Percentiles rank a stretch among this genome's conserved stretches.
phyloP scores from a whole-genome alignment of 768 basidiomycete genomes.

The Amanita pallidorosea region DNA sequence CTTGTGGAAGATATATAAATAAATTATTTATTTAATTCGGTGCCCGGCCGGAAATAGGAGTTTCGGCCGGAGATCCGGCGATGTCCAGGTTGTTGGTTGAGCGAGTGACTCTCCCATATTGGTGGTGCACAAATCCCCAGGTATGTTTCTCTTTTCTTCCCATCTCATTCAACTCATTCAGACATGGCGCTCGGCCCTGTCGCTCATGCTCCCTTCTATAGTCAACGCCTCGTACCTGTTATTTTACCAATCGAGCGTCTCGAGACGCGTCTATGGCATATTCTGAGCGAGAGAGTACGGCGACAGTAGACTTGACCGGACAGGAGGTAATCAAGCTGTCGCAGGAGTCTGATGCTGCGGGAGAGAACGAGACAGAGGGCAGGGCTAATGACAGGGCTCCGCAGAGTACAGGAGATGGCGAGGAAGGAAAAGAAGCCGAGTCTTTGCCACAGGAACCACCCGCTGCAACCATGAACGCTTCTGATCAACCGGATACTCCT shows the following conservation, averaged over 20 bases:
- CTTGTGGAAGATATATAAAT: constrained; percentile 13
- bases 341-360: constrained; percentile 2
- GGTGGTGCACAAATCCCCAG: constrained; percentile 26
- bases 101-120: constrained; percentile 15
- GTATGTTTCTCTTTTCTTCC: constrained; percentile 15
- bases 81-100: constrained; percentile 4
- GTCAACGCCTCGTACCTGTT: background rate
- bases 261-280: constrained; percentile 76
- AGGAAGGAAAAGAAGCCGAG: constrained; percentile 5
- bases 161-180: background rate
- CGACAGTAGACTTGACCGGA: constrained; percentile 33
- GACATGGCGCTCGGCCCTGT: background rate
- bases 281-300: constrained; percentile 38
- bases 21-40: background rate
- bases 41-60: background rate
- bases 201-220: background rate
- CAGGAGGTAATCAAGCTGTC: constrained; percentile 24
- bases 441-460: constrained; percentile 10
- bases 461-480: constrained; percentile 9
- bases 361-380: constrained; percentile 15
- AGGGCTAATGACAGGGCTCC: constrained; percentile 12
- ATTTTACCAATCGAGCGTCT: constrained; percentile 35
- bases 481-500: constrained; percentile 5
- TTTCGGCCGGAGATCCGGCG: constrained; percentile 9
- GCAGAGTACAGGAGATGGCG: constrained; percentile 9